Evolutionary conservation across 2,329 filamentous ascomycete species (phyloP), one percentile per base, ranked within the genome.

Genomic region (Thelonectria blattea): DNA sequence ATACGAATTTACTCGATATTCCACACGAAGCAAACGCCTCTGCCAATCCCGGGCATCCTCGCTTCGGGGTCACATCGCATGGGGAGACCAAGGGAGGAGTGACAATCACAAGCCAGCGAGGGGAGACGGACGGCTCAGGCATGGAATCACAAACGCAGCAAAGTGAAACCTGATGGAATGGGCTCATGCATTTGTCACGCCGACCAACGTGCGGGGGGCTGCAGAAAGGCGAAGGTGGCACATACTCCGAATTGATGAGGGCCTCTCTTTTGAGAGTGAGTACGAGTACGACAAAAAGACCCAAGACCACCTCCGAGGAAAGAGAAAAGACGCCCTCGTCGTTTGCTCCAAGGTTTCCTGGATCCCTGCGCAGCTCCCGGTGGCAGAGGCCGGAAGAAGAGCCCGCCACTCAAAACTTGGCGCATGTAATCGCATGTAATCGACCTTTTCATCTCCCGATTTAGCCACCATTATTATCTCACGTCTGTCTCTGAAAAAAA

Each of bases 351-450:
- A 11, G 18, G 9, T 24, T 46, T 11, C 20, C 18, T 18, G 22
- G 42, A 18, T 45, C 20, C 42, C 20, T 43, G 20, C 41, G 18
- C 18, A 18, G 17, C 18, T 22, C 42, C 12, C 14, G 43, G 22
- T 24, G 43, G 10, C 22, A 47, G 20, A 24, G 20, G 20, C n/a
- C 22, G 45, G 20, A 47, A 47, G 20, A 15, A n/a, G 8, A 47
- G 22, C 8, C 22, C 5, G 24, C 45, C 14, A 30, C 17, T 18
- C 27, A 12, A 11, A 47, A 47, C 14, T 30, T 22, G 24, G 45
- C 45, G 15, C 15, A 47, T 27, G 45, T 47, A 47, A 47, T 47
- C 45, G 15, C 15, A 47, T 27, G 45, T 47, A 47, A 47, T 47
- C 12, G 45, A 30, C 45, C 45, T 47, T 22, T 27, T 47, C 22